Percentiles rank a stretch among this genome's conserved stretches.
Evolutionary conservation across 2,329 filamentous ascomycete species (phyloP).

Genomic region (Sodiomyces alkalinus): DNA sequence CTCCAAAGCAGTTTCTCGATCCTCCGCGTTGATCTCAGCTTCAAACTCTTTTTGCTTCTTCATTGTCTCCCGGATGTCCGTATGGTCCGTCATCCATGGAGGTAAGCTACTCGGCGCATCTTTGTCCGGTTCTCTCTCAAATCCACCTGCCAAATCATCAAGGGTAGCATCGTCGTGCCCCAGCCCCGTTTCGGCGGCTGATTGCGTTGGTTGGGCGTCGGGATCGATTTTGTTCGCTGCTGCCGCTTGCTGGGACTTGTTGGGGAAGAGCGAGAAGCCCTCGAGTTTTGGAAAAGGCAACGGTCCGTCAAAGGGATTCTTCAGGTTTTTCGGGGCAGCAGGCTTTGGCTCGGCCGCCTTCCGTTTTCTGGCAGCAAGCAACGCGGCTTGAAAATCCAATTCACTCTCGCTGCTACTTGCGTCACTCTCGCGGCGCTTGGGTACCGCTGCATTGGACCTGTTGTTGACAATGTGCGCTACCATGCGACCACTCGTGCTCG

Average conservation of each 20-base stretch:
- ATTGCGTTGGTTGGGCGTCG: too few relatives aligned
- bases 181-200: neutral
- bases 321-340: slow-evolving; percentile 33
- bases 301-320: slow-evolving; percentile 58
- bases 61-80: slow-evolving; percentile 50
- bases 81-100: slow-evolving; percentile 55
- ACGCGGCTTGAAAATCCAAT: slow-evolving; percentile 61
- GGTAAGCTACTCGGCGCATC: slow-evolving; percentile 46
- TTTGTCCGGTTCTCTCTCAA: slow-evolving; percentile 35
- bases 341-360: slow-evolving; percentile 28
- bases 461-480: slow-evolving; percentile 65
- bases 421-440: slow-evolving; percentile 28
- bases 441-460: slow-evolving; percentile 46
- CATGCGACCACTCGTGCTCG: slow-evolving; percentile 36
- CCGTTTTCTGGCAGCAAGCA: slow-evolving; percentile 54
- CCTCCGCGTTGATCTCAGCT: slow-evolving; percentile 47
- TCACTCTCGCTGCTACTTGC: slow-evolving; percentile 55
- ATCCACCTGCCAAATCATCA: slow-evolving; percentile 46
- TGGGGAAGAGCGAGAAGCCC: slow-evolving; percentile 42
- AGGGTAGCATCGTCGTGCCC: slow-evolving; percentile 12
- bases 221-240: too few relatives aligned
- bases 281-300: slow-evolving; percentile 83
- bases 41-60: slow-evolving; percentile 43
- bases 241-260: slow-evolving; percentile 18
- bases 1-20: slow-evolving; percentile 40